Base-by-base conservation (phyloP, 2,329 filamentous ascomycete genomes). In the Fusarium humuli region DNA sequence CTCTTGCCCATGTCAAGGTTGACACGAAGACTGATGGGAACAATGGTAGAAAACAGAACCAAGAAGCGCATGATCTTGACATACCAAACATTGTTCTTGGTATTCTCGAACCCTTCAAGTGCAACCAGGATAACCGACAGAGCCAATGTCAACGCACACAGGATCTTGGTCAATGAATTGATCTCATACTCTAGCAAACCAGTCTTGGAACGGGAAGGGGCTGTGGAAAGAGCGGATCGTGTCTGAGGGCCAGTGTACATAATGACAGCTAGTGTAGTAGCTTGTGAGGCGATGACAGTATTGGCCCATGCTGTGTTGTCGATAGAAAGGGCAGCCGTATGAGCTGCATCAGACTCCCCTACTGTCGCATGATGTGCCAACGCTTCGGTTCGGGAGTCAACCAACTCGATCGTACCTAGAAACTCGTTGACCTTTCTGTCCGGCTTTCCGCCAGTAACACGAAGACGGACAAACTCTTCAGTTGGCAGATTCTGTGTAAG, bases 231-330 rank as follows among this genome's bases (percentile, higher is more conserved):
- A 8, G 96, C 94, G 27, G 97, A 97, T 62, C 97, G 90, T 3
- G 96, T 99, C 79, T 99, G 93, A 1, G 94, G 91, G 1, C 96
- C 97, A 6, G 96, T 98, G 79, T 99, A 99, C 67, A 99, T 86
- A 53, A 99, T 93, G 2, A 94, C 93, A 4, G 94, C 95, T 62
- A 97, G 85, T 0, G 96, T 96, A 6, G 89, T 92, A 2, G 92
- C 95, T 78, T 94, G 96, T 2, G 95, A 98, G 2, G 96, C 96
- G 65, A 99, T 92, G 25, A 99, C 92, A 0, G 96, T 99, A 77
- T 98, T 99, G 20, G 95, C 95, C 96, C 97, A 99, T 12, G 97
- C 96, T 10, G 96, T 98, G 77, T 99, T 98, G 80, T 99, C 96
- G 68, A 99, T 98, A 3, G 89, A 93, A 40, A 99, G 84, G 3